Conservation (phyloP, 768 basidiomycete genomes). For the Udeniomyces megalosporus region DNA sequence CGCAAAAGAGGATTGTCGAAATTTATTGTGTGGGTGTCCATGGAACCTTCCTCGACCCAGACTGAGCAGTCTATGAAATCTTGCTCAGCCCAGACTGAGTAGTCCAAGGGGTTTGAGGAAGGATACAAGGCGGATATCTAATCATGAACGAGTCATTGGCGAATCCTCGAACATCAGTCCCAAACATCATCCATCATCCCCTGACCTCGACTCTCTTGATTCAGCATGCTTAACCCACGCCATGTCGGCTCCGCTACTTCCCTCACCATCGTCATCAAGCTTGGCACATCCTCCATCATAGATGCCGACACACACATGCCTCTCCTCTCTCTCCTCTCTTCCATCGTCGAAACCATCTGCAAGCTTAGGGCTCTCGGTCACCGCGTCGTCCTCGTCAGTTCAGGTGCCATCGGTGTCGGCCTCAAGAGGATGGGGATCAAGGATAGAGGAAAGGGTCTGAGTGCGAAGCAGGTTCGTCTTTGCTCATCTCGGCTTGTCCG, state of each 20-base stretch:
- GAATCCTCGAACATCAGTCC: too few relatives aligned
- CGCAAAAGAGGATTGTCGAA: too few relatives aligned
- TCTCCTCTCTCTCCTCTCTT: constrained; percentile 73
- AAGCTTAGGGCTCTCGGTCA: constrained; percentile 63
- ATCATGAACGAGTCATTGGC: too few relatives aligned
- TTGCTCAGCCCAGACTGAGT: too few relatives aligned
- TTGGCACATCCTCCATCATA: constrained; percentile 91
- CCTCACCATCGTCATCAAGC: constrained; percentile 65
- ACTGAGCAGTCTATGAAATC: too few relatives aligned
- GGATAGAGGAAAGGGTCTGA: constrained; percentile 61
- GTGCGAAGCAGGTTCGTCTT: constrained; percentile 71
- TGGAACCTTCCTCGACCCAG: too few relatives aligned
- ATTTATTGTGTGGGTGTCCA: too few relatives aligned
- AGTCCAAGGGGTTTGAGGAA: too few relatives aligned
- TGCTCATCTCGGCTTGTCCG: background rate
- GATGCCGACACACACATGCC: constrained; percentile 76
- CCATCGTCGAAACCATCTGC: constrained; percentile 79
- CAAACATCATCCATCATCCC: too few relatives aligned
- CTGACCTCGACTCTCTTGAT: too few relatives aligned
- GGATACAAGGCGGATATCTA: too few relatives aligned
- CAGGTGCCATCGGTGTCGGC: constrained; percentile 94
- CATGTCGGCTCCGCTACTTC: constrained; percentile 10
- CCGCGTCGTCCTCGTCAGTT: constrained; percentile 86
- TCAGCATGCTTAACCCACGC: constrained; percentile 1
- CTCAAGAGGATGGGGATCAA: constrained; percentile 76